Conservation (phyloP, 202 grass and related monocot genomes). For the Digitaria exilis region DNA sequence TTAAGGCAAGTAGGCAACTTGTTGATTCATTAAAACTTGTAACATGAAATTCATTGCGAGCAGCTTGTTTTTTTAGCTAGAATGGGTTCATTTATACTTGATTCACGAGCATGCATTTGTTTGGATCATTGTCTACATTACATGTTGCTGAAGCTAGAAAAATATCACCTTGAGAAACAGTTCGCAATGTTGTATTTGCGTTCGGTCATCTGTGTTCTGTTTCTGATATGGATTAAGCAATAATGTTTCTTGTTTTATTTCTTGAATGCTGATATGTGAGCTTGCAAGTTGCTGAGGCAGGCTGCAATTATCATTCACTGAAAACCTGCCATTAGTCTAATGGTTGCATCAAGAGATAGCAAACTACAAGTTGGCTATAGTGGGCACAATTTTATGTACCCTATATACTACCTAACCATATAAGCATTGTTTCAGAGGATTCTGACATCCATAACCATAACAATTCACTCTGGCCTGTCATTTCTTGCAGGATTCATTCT, state of each 20-base stretch:
- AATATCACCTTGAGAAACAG: neutral
- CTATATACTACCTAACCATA: neutral
- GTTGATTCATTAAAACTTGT: neutral
- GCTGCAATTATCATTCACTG: neutral
- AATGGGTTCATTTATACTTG: neutral
- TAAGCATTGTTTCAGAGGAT: neutral
- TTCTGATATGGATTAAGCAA: neutral
- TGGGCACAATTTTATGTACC: neutral
- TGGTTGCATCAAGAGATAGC: constrained; percentile 15
- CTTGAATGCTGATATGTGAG: neutral
- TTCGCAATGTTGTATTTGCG: neutral
- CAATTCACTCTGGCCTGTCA: constrained; percentile 13
- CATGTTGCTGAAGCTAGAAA: neutral
- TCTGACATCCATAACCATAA: neutral
- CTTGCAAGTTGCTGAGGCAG: neutral
- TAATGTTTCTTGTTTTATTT: neutral
- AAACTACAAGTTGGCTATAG: neutral
- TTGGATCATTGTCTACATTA: neutral
- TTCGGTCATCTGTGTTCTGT: neutral
- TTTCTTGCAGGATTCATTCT: constrained; percentile 91
- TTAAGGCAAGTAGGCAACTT: neutral
- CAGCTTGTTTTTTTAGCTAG: neutral
- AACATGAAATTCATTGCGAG: neutral
- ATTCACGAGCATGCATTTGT: constrained; percentile 8
- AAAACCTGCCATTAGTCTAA: neutral